Evolutionary conservation across 2,329 filamentous ascomycete genomes (phyloP), one percentile per base, ranked within the genome.

Genomic region (Scopulariopsis brevicaulis): DNA sequence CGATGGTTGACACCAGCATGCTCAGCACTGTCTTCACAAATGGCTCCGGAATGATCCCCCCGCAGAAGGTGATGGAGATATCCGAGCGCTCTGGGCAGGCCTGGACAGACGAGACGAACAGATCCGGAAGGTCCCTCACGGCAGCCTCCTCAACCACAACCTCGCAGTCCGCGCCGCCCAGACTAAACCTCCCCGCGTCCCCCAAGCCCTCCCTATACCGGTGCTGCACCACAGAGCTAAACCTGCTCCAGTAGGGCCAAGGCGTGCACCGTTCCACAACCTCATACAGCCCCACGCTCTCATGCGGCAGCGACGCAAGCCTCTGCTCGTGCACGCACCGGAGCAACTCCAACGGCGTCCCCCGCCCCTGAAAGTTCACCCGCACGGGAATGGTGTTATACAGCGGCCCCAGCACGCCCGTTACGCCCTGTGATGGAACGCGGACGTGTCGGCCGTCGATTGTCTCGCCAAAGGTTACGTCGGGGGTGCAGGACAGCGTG

Each of bases 401-500:
- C 46, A 72, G 66, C 3, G 78, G 78, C 0, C 79, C 79, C 50
- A 78, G 68, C 11, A 80, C 71, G 34, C 71, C 74, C 1, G 70
- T 67, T 18, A 74, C 87, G 60, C 89, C 85, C 74, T 89, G 71
- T 11, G 70, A 68, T 0, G 71, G 67, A 1, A 78, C 70, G 2
- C 68, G 65, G 1, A 75, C 64, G 59, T 77, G 74, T 22, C 77
- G 75, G 1, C 76, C 76, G 12, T 77, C 74, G 15, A 81, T 69
- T 3, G 77, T 67, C 63, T 82, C 77, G 8, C 81, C 82, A 58
- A 84, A 84, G 3, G 83, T 72, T 7, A 84, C 73, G 50, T 84
- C 81, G 6, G 73, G 68, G 0, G 66, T 70, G 0, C 71, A 74
- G 0, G 78, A 75, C 11, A 82, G 66, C 25, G 73, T 77, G 0